These are phyloP conservation scores for Globisporangium cystogenes DNA, from an alignment of 352 stramenopile genomes.

Conservation along the genomic window DNA sequence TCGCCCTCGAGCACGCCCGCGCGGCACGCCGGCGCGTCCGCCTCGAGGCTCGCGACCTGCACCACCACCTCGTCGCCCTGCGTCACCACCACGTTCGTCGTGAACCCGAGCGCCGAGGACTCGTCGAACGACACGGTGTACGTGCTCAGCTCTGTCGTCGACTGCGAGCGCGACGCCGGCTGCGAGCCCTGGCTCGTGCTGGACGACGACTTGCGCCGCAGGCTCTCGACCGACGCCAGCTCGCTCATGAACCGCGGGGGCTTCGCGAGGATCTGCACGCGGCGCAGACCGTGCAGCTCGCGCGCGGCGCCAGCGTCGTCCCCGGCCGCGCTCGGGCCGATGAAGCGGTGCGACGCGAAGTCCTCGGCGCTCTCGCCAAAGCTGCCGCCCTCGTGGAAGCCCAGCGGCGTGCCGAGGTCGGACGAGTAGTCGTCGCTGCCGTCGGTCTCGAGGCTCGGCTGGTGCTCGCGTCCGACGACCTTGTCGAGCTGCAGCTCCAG, in stretches of 20 bases:
- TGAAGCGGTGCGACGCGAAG: constrained; percentile 57
- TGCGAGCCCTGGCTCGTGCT: constrained; percentile 20
- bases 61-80: constrained; percentile 46
- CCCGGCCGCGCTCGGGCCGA: constrained; percentile 43
- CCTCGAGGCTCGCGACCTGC: constrained; percentile 48
- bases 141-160: constrained; percentile 24
- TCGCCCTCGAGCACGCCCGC: constrained; percentile 53
- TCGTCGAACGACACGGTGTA: constrained; percentile 68
- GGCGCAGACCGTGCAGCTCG: constrained; percentile 49
- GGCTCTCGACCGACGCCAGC: constrained; percentile 16
- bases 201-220: constrained; percentile 32
- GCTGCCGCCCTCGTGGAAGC: constrained; percentile 31
- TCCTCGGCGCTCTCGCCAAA: constrained; percentile 47
- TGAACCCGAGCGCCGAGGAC: constrained; percentile 38
- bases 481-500: constrained; percentile 6
- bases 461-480: constrained; percentile 1
- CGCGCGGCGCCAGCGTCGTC: constrained; percentile 29
- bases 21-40: constrained; percentile 41
- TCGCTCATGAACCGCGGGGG: constrained; percentile 65
- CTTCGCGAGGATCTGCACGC: constrained; percentile 56
- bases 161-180: constrained; percentile 25
- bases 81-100: constrained; percentile 43
- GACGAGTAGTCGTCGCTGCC: constrained; percentile 14
- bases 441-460: constrained; percentile 13
- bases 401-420: constrained; percentile 57